A percentile compares a stretch with the other conserved stretches of the same genome.
Evolutionary conservation across 1,139 yeast species (phyloP).

Genomic region (Meyerozyma sp.): DNA sequence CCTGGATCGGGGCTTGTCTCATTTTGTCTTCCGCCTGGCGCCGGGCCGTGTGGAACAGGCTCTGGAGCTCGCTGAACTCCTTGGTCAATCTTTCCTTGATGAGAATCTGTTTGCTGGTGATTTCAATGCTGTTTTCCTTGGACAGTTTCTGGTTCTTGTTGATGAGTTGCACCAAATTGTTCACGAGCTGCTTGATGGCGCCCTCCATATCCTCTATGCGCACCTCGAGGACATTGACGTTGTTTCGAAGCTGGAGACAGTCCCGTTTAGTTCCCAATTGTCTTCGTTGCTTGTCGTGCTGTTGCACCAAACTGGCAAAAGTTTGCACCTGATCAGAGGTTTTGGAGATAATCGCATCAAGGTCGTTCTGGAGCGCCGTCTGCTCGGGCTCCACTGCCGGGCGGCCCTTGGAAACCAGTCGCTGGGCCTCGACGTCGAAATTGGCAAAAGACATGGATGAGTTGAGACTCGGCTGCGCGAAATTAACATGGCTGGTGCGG

Average conservation of each 20-base stretch:
- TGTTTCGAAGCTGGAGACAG: constrained; percentile 30
- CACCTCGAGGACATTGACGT: constrained; percentile 27
- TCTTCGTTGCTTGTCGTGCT: constrained; percentile 42
- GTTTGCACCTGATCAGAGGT: constrained; percentile 41
- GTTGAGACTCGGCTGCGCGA: not conserved
- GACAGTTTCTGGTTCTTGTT: constrained; percentile 24
- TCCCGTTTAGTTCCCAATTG: constrained; percentile 58
- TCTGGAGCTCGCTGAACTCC: constrained; percentile 34
- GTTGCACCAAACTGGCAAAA: constrained; percentile 46
- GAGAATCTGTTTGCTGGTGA: constrained; percentile 33
- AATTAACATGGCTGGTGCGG: not conserved
- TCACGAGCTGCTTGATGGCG: constrained; percentile 30
- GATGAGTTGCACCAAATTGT: constrained; percentile 26
- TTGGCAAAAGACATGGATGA: constrained; percentile 55
- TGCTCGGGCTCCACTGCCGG: constrained; percentile 1
- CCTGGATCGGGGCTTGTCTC: constrained; percentile 18
- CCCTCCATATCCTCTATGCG: constrained; percentile 24
- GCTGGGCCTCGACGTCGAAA: constrained; percentile 54
- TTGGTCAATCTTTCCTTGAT: constrained; percentile 34
- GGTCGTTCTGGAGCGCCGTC: constrained; percentile 14
- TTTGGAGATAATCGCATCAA: constrained; percentile 27
- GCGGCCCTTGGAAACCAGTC: constrained; percentile 10
- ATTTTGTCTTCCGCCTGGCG: constrained; percentile 30
- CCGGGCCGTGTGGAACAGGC: constrained; percentile 26
- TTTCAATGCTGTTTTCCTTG: constrained; percentile 12